Percentiles rank a stretch among this genome's conserved stretches.
Evolutionary conservation across 768 basidiomycete genomes (phyloP).

Genomic region (Mycena crocata): DNA sequence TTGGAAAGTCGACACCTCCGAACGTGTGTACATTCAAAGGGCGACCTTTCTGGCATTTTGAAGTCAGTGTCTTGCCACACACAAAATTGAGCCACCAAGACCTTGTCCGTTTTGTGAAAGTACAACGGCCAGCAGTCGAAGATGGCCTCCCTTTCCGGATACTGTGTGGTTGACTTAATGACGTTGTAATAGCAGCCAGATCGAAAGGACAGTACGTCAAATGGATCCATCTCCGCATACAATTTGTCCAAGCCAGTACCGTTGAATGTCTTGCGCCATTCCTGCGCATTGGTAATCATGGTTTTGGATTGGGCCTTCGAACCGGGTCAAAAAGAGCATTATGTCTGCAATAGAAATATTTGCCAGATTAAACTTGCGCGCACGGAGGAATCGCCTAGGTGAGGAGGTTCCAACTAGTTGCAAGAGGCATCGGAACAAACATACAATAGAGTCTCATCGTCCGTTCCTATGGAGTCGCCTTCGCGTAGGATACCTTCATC

Average conservation of each 20-base stretch:
- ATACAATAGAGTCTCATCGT: slow-evolving; percentile 69
- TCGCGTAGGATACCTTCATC: slow-evolving; percentile 67
- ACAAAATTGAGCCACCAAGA: slow-evolving; percentile 38
- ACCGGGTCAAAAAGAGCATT: too few species aligned
- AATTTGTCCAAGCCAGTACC: slow-evolving; percentile 75
- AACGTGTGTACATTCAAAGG: slow-evolving; percentile 78
- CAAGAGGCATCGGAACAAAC: slow-evolving; percentile 33
- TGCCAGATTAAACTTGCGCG: slow-evolving; percentile 72
- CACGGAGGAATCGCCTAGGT: slow-evolving; percentile 78
- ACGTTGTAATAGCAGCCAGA: neutral
- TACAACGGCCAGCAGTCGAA: slow-evolving; percentile 85
- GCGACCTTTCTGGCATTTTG: slow-evolving; percentile 66
- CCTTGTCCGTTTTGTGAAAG: slow-evolving; percentile 88
- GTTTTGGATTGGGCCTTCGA: slow-evolving; percentile 67
- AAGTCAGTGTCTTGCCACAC: neutral
- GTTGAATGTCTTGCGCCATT: slow-evolving; percentile 75
- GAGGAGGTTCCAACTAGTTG: neutral
- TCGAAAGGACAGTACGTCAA: slow-evolving; percentile 62
- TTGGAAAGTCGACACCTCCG: slow-evolving; percentile 67
- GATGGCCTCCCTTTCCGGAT: slow-evolving; percentile 73
- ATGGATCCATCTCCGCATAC: slow-evolving; percentile 72
- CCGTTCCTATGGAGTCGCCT: slow-evolving; percentile 72
- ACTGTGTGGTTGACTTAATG: slow-evolving; percentile 52
- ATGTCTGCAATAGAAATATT: too few species aligned
- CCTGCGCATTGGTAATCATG: slow-evolving; percentile 75